Conservation (phyloP, 2,329 filamentous ascomycete species). For the Fonsecaea erecta region DNA sequence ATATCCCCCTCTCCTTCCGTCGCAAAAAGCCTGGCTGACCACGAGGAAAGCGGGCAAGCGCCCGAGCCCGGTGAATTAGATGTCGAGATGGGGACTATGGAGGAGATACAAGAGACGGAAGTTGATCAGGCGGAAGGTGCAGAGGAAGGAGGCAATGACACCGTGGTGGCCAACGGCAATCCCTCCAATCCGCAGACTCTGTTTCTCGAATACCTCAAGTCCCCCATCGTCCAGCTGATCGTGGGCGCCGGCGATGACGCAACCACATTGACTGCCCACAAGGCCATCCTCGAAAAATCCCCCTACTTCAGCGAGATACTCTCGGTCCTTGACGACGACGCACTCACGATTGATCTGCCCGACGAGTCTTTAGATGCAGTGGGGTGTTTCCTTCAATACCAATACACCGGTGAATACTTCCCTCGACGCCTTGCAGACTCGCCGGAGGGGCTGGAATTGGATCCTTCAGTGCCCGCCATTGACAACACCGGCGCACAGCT, state of each 20-base stretch:
- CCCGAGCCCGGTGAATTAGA: slow-evolving; percentile 32
- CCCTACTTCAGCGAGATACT: slow-evolving; percentile 64
- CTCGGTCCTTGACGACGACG: slow-evolving; percentile 16
- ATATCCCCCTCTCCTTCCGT: neutral
- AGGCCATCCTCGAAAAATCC: slow-evolving; percentile 73
- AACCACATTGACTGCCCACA: slow-evolving; percentile 75
- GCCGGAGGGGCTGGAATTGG: slow-evolving; percentile 70
- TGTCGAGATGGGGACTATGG: slow-evolving; percentile 40
- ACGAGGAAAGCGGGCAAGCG: slow-evolving; percentile 36
- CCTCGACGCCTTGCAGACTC: slow-evolving; percentile 64
- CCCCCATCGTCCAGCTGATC: slow-evolving; percentile 70
- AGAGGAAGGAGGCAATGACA: slow-evolving; percentile 32
- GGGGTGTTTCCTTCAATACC: slow-evolving; percentile 78
- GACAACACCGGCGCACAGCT: slow-evolving; percentile 83
- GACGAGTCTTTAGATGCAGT: slow-evolving; percentile 73
- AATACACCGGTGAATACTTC: slow-evolving; percentile 88
- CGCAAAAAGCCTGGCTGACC: slow-evolving; percentile 35
- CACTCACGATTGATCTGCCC: slow-evolving; percentile 62
- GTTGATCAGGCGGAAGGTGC: slow-evolving; percentile 35
- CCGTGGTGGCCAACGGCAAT: slow-evolving; percentile 16
- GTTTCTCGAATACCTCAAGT: slow-evolving; percentile 62
- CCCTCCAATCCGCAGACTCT: slow-evolving; percentile 39
- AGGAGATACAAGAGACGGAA: slow-evolving; percentile 32
- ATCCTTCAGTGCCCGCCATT: slow-evolving; percentile 66
- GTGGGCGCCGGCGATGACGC: slow-evolving; percentile 65